Conservation (phyloP, 306 rosid genomes). For the Alnus rubra region DNA sequence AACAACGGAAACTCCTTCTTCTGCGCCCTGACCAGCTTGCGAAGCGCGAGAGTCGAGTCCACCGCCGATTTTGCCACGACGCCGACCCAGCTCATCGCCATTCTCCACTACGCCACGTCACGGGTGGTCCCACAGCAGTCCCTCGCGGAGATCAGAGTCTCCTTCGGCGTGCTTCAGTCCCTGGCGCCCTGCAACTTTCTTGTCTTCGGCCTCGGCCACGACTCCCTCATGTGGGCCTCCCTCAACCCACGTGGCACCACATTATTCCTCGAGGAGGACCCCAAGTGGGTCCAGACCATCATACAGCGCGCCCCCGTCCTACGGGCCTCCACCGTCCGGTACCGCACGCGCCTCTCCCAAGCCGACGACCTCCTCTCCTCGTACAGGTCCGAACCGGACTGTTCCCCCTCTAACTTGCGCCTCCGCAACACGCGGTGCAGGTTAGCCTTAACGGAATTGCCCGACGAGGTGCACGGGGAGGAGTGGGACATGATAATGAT, state of each 20-base stretch:
- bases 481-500: conserved; percentile 93
- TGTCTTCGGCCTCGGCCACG: conserved; percentile 77
- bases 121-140: conserved; percentile 51
- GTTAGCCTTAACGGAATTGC: conserved; percentile 52
- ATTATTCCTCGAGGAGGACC: conserved; percentile 80
- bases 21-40: conserved; percentile 25
- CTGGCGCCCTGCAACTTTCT: conserved; percentile 76
- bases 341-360: conserved; percentile 56
- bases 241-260: conserved; percentile 78
- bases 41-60: conserved; percentile 8
- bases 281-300: conserved; percentile 56
- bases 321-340: conserved; percentile 44
- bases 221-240: conserved; percentile 89
- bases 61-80: conserved; percentile 29
- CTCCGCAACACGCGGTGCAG: conserved; percentile 41
- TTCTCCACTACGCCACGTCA: conserved; percentile 84
- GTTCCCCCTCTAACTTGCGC: conserved; percentile 24
- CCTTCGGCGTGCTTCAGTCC: conserved; percentile 54
- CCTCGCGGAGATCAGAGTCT: conserved; percentile 43
- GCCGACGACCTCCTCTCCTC: conserved; percentile 42
- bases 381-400: conserved; percentile 40
- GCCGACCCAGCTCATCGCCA: conserved; percentile 45
- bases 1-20: conserved; percentile 7
- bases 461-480: conserved; percentile 48
- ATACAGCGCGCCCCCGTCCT: conserved; percentile 54